Evolutionary conservation across 345 rosid species (phyloP), one percentile per base, ranked within the genome.

Genomic region (Corchorus capsularis): DNA sequence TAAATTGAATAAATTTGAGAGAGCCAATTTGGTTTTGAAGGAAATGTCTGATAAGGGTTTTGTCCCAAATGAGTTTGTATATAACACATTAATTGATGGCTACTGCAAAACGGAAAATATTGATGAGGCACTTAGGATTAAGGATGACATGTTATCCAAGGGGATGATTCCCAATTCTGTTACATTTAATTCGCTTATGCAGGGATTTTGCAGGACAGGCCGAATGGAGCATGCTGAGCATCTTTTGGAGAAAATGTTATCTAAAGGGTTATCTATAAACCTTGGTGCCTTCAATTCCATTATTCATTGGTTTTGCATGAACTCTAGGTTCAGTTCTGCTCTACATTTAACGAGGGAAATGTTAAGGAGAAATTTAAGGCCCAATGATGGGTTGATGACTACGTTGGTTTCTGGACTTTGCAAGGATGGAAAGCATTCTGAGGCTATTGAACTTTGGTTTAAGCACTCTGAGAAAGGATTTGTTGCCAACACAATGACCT

Each of bases 41-140:
- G 98, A 93, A 85, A 88, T 90, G 86, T 75, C 85, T 32, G 80
- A 77, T 65, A 83, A 69, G 72, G 92, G 93, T 46, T 78, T 89
- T 79, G 72, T 77, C 72, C 90, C 90, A 8, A 93, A 89, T 80
- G 87, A 84, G 62, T 78, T 92, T 77, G 87, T 92, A 20, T 90
- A 88, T 78, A 92, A 92, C 84, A 92, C 92, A 35, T 69, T 92
- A 76, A 88, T 90, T 80, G 84, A 85, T 84, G 87, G 98, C 71
- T 84, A 81, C 43, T 87, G 88, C 69, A 90, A 87, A 80, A 82
- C 67, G 60, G 92, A 91, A 54, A 87, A 81, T 77, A 83, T 87
- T 55, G 72, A 71, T 12, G 72, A 80, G 81, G 96, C 98, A 61
- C 77, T 89, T 55, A 80, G 85, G 84, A 75, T 89, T 63, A 87